Evolutionary conservation across 805 yeast genomes (phyloP).

Genomic region (Lipomyces sp.): DNA sequence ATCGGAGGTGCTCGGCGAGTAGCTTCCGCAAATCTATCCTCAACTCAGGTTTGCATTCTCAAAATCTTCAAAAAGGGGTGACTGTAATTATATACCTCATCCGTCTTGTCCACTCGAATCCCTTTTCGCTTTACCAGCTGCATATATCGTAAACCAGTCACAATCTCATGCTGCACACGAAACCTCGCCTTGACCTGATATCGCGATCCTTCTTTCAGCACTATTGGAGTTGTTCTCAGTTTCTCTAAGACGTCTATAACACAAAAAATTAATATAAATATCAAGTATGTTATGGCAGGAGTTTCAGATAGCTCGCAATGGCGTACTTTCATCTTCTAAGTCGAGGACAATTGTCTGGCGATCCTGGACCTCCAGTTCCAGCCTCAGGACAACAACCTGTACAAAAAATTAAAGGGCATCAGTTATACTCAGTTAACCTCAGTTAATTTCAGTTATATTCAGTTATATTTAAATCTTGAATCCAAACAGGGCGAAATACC

Average conservation of each 20-base stretch:
- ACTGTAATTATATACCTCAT: slow-evolving; percentile 52
- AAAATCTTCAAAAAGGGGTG: neutral
- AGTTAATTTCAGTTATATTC: neutral
- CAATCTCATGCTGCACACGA: slow-evolving; percentile 83
- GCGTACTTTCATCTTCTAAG: slow-evolving; percentile 50
- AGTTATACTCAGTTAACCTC: no score
- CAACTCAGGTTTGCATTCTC: neutral
- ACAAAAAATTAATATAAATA: neutral
- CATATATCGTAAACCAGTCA: slow-evolving; percentile 83
- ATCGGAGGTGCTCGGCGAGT: slow-evolving; percentile 79
- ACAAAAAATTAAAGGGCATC: neutral
- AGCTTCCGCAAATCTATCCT: slow-evolving; percentile 63
- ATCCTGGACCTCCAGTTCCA: slow-evolving; percentile 67
- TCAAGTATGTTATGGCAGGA: neutral
- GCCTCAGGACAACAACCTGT: slow-evolving; percentile 72
- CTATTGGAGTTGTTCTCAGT: slow-evolving; percentile 62
- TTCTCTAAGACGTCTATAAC: slow-evolving; percentile 49
- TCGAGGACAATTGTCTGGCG: slow-evolving; percentile 67
- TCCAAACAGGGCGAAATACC: neutral
- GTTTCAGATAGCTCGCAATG: no score
- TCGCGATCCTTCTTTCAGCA: slow-evolving; percentile 72
- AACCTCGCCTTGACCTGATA: slow-evolving; percentile 72
- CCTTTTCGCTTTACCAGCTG: slow-evolving; percentile 85
- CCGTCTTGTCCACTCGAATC: slow-evolving; percentile 77
- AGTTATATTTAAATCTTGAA: neutral